Evolutionary conservation across 2,329 filamentous ascomycete species (phyloP), one percentile per base, ranked within the genome.

Genomic region (Calonectria pseudoreteaudii): DNA sequence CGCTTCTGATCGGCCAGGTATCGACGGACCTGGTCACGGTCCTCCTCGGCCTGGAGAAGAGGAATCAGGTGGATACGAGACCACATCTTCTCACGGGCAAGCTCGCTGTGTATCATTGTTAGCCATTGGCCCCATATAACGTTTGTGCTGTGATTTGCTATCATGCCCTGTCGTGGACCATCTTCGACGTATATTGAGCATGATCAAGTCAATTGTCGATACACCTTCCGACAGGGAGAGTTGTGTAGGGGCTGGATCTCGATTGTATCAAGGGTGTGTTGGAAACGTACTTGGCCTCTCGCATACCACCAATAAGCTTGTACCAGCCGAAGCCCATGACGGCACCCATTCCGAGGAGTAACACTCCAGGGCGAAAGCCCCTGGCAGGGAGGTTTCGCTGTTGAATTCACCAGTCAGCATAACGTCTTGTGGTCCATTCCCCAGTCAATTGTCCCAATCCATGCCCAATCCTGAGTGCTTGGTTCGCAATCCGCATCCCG

Each of bases 41-140:
- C 97, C 86, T 98, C 95, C 84, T 99, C 97, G 71, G 97, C 97
- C 85, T 98, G 96, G 77, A 99, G 92, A 76, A 98, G 88, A 72
- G 97, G 97, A 82, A 96, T 97, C 77, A 99, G 90, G 87, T 98
- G 92, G 86, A 99, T 98, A 83, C 97, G 94, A 75, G 95, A 92
- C 97, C 97, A 99, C 92, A 98, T 97, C 90, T 98, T 99, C 84
- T 99, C 97, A 81, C 97, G 95, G 76, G 93, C 94, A 79, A 98
- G 93, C 87, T 99, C 97, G 83, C 96, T 98, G 81, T 72, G 31
- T 0, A 1, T 31, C 2, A 30, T 64, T 34, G 74, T 79, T 41
- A 77, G 72, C 31, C 20, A 53, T 64, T 36, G 47, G 26, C 31
- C 44, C 34, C 26, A 23, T 14, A 4, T 34, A 23, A 52, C 28